phyloP scores from a whole-genome alignment of 768 basidiomycete species.

The Leccinum boreale region DNA sequence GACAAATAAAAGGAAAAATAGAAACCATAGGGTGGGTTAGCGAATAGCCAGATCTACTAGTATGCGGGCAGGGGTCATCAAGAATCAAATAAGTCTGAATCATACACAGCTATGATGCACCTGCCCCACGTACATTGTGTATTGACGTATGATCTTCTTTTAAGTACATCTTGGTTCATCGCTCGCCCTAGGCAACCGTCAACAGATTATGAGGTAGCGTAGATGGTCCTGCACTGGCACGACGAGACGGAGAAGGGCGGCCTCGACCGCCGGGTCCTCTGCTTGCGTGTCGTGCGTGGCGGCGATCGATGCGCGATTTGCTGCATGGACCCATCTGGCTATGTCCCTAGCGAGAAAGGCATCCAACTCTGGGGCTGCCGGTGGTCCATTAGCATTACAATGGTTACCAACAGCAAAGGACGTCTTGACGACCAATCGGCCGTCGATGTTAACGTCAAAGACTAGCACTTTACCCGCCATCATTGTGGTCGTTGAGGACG shows the following conservation, averaged over 20 bases:
- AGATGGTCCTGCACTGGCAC: conserved; percentile 49
- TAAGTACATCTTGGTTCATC: conserved; percentile 34
- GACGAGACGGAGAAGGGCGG: conserved; percentile 43
- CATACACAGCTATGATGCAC: no score
- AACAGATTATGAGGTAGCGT: conserved; percentile 64
- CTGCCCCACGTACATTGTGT: no score
- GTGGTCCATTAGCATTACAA: conserved; percentile 41
- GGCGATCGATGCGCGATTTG: conserved; percentile 21
- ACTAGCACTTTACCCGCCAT: conserved; percentile 81
- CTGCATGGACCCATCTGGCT: conserved; percentile 53
- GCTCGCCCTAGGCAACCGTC: conserved; percentile 51
- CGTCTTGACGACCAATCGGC: conserved; percentile 56
- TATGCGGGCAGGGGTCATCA: no score
- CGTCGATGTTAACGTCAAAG: conserved; percentile 64
- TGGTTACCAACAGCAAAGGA: conserved; percentile 59
- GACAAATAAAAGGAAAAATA: no score
- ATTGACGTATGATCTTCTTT: no score
- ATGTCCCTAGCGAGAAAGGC: conserved; percentile 57
- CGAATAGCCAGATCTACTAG: no score
- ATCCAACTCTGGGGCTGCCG: conserved; percentile 48
- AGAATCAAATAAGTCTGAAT: no score
- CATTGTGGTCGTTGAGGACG: conserved; percentile 46
- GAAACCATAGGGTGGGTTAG: no score
- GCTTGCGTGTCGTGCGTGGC: conserved; percentile 32
- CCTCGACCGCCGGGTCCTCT: conserved; percentile 48